These are phyloP conservation scores for Carex parvula DNA, from an alignment of 176 grass and related monocot genomes.

Conservation along the genomic window DNA sequence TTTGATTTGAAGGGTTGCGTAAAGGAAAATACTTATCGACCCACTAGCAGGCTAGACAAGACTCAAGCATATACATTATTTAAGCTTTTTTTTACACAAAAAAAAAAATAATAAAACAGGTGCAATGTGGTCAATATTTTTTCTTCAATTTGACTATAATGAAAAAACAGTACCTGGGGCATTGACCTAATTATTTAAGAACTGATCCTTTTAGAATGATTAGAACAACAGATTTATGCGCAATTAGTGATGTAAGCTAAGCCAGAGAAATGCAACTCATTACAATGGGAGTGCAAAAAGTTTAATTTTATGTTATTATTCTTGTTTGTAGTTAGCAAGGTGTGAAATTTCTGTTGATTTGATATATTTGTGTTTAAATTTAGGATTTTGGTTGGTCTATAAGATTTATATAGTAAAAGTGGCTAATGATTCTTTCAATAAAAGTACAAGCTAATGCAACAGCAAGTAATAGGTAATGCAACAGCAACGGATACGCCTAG, in stretches of 20 bases:
- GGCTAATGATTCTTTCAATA: no score
- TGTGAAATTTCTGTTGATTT: no score
- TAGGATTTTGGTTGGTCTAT: no score
- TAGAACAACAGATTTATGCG: neutral
- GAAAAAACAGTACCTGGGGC: neutral
- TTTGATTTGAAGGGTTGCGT: neutral
- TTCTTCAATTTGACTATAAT: neutral
- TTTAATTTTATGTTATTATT: no score
- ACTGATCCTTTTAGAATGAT: neutral
- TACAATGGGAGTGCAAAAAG: no score
- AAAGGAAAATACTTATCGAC: neutral
- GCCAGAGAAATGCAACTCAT: no score
- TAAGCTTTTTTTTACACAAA: neutral
- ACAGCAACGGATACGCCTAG: no score
- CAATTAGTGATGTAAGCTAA: neutral
- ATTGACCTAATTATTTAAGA: neutral
- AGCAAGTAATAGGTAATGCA: neutral
- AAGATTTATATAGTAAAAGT: no score
- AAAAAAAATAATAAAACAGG: neutral
- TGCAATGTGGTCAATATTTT: neutral
- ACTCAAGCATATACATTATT: neutral
- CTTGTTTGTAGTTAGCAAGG: no score
- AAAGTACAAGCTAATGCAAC: neutral
- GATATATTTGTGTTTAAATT: no score
- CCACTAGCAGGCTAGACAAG: neutral